These are phyloP conservation scores for Anthracocystis panici-leucophaei DNA, from an alignment of 1,284 basidiomycete genomes.

Conservation along the genomic window DNA sequence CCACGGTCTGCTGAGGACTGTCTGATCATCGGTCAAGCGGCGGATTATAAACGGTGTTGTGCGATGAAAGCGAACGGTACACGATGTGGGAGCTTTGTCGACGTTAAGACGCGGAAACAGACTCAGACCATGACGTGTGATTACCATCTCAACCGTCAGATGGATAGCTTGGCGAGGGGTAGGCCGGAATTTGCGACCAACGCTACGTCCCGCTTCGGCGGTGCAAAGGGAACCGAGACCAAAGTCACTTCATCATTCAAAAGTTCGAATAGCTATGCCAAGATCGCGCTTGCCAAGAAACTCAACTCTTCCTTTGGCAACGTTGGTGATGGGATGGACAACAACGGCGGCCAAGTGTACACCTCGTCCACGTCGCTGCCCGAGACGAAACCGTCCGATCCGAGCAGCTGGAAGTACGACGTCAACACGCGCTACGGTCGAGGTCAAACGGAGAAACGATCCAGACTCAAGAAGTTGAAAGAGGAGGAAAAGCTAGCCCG, in stretches of 20 bases:
- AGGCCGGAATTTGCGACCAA: constrained; percentile 81
- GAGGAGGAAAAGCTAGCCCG: constrained; percentile 37
- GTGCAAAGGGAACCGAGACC: constrained; percentile 5
- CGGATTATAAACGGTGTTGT: constrained; percentile 85
- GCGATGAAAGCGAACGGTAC: constrained; percentile 80
- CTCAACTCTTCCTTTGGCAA: constrained; percentile 28
- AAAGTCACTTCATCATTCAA: constrained; percentile 14
- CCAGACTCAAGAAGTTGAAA: constrained; percentile 30
- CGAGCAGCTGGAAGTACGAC: constrained; percentile 43
- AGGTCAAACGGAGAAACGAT: constrained; percentile 34
- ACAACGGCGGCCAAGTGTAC: constrained; percentile 31
- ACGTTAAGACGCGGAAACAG: constrained; percentile 39
- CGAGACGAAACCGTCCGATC: constrained; percentile 30
- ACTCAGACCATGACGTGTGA: constrained; percentile 76
- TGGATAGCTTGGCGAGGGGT: constrained; percentile 78
- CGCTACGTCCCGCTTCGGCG: constrained; percentile 20
- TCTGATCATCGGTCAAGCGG: constrained; percentile 84
- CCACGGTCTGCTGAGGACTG: constrained; percentile 84
- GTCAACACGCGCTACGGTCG: constrained; percentile 36
- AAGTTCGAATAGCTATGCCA: background rate
- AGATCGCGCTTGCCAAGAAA: constrained; percentile 17
- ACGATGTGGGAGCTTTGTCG: constrained; percentile 77
- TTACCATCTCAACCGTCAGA: constrained; percentile 84
- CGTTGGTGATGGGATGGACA: constrained; percentile 44
- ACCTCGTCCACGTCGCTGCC: constrained; percentile 12